Conservation (phyloP, 768 basidiomycete genomes). For the Termitomyces titanicus region DNA sequence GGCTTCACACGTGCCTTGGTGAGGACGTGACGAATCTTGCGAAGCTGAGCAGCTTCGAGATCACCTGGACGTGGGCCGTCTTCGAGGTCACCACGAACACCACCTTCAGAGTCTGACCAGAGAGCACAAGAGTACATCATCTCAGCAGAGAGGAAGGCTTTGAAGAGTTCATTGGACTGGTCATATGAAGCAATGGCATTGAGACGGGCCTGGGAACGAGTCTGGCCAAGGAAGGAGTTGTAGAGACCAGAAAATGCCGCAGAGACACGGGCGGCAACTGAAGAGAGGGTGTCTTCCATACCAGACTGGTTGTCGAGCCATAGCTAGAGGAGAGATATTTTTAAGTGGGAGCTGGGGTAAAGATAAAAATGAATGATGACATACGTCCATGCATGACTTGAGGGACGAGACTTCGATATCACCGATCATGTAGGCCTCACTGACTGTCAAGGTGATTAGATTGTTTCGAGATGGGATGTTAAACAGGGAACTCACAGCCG, state of each 20-base stretch:
- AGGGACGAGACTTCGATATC: constrained; percentile 60
- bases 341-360: constrained; percentile 2
- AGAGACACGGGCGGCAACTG: constrained; percentile 50
- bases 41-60: constrained; percentile 76
- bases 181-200: constrained; percentile 88
- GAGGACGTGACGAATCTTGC: constrained; percentile 83
- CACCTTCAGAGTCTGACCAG: constrained; percentile 78
- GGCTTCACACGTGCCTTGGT: constrained; percentile 71
- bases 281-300: constrained; percentile 55
- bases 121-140: constrained; percentile 96
- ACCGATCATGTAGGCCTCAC: constrained; percentile 74
- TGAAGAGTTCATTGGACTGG: constrained; percentile 87
- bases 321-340: constrained; percentile 33
- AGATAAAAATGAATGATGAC: constrained; percentile 22
- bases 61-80: constrained; percentile 57
- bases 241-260: constrained; percentile 59
- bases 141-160: constrained; percentile 79
- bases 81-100: constrained; percentile 68
- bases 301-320: constrained; percentile 67
- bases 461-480: constrained; percentile 5
- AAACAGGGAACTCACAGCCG: constrained; percentile 46
- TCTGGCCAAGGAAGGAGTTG: constrained; percentile 73
- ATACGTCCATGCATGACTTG: constrained; percentile 59
- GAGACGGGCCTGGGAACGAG: constrained; percentile 67
- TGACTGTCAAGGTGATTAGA: constrained; percentile 40